Base-by-base conservation (phyloP, 805 yeast genomes). In the Wickerhamomyces strasburgensis region DNA sequence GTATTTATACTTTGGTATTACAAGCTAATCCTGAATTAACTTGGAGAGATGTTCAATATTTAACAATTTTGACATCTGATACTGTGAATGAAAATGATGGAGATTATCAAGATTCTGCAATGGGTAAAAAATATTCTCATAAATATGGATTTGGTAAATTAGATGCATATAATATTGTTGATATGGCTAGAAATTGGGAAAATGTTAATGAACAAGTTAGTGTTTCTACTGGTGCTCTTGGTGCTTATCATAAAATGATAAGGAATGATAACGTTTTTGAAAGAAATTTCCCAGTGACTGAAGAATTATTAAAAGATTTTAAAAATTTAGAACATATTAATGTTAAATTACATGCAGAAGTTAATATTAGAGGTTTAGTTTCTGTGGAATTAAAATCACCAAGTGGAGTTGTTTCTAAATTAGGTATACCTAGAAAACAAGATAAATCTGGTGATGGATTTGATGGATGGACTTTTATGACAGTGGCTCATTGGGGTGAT, bases 401-500 rank as follows among this genome's bases (percentile, higher is more conserved):
- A 5, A 51, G 59, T 23, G 95, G 95, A 1, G 68, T 84, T 21
- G 64, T 64, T 7, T 86, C 96, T 14, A 73, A 77, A 31, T 68
- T 93, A 42, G 96, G 93, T 0, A 73, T 78, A 17, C 68, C 69
- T 14, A 73, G 98, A 49, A 62, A 61, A 6, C 47, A 61, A 14
- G 98, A 93, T 58, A 46, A 39, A 7, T 67, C 78, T 5, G 44
- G 48, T 2, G 65, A 56, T 1, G 95, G 96, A 0, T 83, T 86
- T 46, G 49, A 56, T 5, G 69, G 83, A 48, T 93, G 98, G 98
- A 84, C 85, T 2, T 93, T 93, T 55, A 86, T 89, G 86, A 75
- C 90, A 9, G 98, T 93, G n/a, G 97, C 95, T 1, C 98, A 93
- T 58, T 93, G 98, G 97, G 96, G 96, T 27, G 97, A 90, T 58